Conservation (phyloP, 2,329 filamentous ascomycete species). For the Arthrobotrys pseudoclavata region DNA sequence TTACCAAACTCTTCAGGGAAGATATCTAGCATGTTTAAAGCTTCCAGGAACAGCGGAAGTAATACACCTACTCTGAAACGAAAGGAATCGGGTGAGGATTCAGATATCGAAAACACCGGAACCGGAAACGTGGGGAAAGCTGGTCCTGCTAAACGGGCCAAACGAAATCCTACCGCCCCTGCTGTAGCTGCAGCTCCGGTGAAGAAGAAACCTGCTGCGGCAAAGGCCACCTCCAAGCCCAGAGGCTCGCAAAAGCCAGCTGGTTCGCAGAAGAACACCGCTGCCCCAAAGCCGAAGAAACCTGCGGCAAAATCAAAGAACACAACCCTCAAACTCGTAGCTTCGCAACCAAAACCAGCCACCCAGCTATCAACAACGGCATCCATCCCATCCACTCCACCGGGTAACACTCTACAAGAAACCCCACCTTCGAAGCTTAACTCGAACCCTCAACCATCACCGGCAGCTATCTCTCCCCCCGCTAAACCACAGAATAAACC, state of each 20-base stretch:
- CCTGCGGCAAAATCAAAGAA: slow-evolving; percentile 1
- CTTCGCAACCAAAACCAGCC: not conserved
- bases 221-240: slow-evolving; percentile 9
- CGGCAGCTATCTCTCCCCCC: not conserved
- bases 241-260: slow-evolving; percentile 18
- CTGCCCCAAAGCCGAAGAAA: slow-evolving; percentile 22
- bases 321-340: not conserved
- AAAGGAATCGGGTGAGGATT: slow-evolving; percentile 3
- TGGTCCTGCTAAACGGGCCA: slow-evolving; percentile 19
- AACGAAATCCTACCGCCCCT: not conserved
- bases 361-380: not conserved
- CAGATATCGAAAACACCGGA: slow-evolving; percentile 1
- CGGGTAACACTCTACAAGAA: not conserved
- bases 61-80: slow-evolving; percentile 31
- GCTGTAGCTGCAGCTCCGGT: not conserved
- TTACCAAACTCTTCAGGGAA: slow-evolving; percentile 45
- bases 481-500: not conserved
- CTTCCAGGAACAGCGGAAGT: slow-evolving; percentile 11
- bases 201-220: slow-evolving; percentile 21
- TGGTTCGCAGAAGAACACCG: not conserved
- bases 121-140: not conserved
- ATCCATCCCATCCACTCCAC: not conserved
- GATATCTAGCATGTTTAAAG: slow-evolving; percentile 41
- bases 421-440: slow-evolving; percentile 12
- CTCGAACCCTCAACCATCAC: not conserved